These are phyloP conservation scores for Sugiyamaella chiloensis DNA, from an alignment of 805 yeast species.

Conservation along the genomic window DNA sequence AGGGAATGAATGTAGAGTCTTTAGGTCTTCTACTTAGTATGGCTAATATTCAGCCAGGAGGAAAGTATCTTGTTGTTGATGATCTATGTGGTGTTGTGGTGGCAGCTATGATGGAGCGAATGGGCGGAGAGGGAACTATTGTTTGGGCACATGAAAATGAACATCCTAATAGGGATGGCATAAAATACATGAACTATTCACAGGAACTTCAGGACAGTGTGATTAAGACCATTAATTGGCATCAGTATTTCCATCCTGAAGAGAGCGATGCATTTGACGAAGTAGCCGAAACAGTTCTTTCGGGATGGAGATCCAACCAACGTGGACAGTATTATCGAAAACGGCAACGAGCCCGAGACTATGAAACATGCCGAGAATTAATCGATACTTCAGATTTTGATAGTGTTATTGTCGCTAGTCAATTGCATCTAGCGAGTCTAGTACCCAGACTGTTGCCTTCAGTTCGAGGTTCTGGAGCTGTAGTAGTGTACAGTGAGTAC, in stretches of 20 bases:
- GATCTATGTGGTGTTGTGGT: conserved; percentile 93
- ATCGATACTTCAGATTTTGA: conserved; percentile 60
- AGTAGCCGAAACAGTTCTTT: conserved; percentile 49
- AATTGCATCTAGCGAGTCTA: conserved; percentile 64
- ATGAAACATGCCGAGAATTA: conserved; percentile 38
- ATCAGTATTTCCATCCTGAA: conserved; percentile 82
- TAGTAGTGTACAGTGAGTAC: conserved; percentile 76
- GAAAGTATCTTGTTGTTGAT: conserved; percentile 81
- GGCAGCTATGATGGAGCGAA: conserved; percentile 83
- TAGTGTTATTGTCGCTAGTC: conserved; percentile 68
- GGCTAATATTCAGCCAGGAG: conserved; percentile 86
- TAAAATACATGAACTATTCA: conserved; percentile 59
- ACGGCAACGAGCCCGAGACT: conserved; percentile 47
- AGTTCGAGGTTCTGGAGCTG: conserved; percentile 81
- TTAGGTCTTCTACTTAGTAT: conserved; percentile 72
- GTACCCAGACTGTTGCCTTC: conserved; percentile 59
- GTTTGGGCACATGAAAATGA: conserved; percentile 87
- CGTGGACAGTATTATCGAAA: conserved; percentile 67
- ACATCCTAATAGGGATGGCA: conserved; percentile 75
- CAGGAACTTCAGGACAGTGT: conserved; percentile 49
- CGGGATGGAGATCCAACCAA: conserved; percentile 55
- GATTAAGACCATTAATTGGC: conserved; percentile 67
- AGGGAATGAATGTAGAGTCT: conserved; percentile 83
- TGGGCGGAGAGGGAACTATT: conserved; percentile 70
- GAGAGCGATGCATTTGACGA: conserved; percentile 42